A percentile compares a stretch with the other conserved stretches of the same genome.
Conservation (phyloP, 1,284 basidiomycete species). For the Golubevia pallescens region DNA sequence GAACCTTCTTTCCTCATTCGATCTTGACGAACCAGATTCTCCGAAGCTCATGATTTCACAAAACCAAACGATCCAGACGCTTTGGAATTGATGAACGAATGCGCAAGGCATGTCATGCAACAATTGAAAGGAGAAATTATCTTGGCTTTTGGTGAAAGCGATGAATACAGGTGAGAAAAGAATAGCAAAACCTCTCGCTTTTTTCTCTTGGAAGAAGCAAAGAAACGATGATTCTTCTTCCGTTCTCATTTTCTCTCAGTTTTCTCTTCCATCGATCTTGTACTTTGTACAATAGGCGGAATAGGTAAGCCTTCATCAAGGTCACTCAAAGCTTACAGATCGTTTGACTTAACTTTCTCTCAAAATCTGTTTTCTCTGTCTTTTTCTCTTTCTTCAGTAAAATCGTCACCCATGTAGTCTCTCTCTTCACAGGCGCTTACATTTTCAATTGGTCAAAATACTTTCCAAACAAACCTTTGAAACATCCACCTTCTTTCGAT, state of each 20-base stretch:
- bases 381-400: slow-evolving; percentile 69
- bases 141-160: slow-evolving; percentile 87
- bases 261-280: slow-evolving; percentile 83
- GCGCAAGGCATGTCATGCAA: slow-evolving; percentile 80
- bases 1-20: neutral
- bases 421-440: slow-evolving; percentile 90
- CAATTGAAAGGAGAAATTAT: slow-evolving; percentile 48
- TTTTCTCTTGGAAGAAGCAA: no score
- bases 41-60: slow-evolving; percentile 77
- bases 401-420: slow-evolving; percentile 85
- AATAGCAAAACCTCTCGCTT: no score
- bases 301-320: slow-evolving; percentile 66
- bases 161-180: slow-evolving; percentile 98
- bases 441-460: slow-evolving; percentile 82
- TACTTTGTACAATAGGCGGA: slow-evolving; percentile 80
- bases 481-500: slow-evolving; percentile 88
- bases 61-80: slow-evolving; percentile 93
- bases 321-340: neutral
- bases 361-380: neutral
- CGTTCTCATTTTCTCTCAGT: slow-evolving; percentile 66
- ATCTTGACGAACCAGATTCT: slow-evolving; percentile 73
- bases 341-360: neutral
- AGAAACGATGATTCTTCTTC: neutral
- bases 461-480: slow-evolving; percentile 75
- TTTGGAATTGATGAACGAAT: slow-evolving; percentile 88